A percentile compares a stretch with the other conserved stretches of the same genome.
phyloP scores from a whole-genome alignment of 2,329 filamentous ascomycete genomes.

The Simplicillium aogashimaense region DNA sequence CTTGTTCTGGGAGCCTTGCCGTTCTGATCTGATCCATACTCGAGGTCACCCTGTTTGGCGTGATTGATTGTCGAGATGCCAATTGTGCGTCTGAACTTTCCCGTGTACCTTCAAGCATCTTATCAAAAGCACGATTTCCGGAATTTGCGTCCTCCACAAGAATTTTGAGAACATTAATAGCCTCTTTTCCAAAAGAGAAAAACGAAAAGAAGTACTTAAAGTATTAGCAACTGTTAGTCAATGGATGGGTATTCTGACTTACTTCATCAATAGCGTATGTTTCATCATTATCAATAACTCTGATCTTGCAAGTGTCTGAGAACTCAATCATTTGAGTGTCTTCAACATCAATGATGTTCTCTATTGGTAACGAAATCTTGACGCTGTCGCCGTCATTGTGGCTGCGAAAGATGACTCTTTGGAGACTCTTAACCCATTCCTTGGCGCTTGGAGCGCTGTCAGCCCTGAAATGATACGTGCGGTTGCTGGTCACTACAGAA shows the following conservation, averaged over 20 bases:
- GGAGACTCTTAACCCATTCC: slow-evolving; percentile 91
- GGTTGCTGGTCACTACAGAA: slow-evolving; percentile 69
- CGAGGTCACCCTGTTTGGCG: slow-evolving; percentile 17
- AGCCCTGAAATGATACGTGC: slow-evolving; percentile 79
- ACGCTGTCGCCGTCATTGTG: slow-evolving; percentile 96
- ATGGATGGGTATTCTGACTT: slow-evolving; percentile 14
- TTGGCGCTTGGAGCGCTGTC: slow-evolving; percentile 82
- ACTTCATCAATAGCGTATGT: slow-evolving; percentile 93
- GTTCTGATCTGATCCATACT: slow-evolving; percentile 22
- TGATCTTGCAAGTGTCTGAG: slow-evolving; percentile 86
- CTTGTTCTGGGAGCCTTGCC: slow-evolving; percentile 40
- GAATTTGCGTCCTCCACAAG: slow-evolving; percentile 55
- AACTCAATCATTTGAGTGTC: slow-evolving; percentile 85
- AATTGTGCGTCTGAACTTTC: slow-evolving; percentile 8
- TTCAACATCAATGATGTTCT: slow-evolving; percentile 86
- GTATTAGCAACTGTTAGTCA: slow-evolving; percentile 2
- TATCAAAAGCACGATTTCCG: slow-evolving; percentile 16
- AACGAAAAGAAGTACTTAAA: slow-evolving; percentile 92
- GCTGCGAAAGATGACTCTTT: slow-evolving; percentile 89
- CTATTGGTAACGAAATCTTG: slow-evolving; percentile 84
- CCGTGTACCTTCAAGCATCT: neutral
- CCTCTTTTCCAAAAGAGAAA: slow-evolving; percentile 77
- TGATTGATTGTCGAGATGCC: slow-evolving; percentile 10
- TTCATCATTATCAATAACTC: slow-evolving; percentile 87
- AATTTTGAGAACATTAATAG: slow-evolving; percentile 65